Percentiles rank a stretch among this genome's conserved stretches.
Evolutionary conservation across 2,329 filamentous ascomycete genomes (phyloP).

Genomic region (Diaporthe capsici): DNA sequence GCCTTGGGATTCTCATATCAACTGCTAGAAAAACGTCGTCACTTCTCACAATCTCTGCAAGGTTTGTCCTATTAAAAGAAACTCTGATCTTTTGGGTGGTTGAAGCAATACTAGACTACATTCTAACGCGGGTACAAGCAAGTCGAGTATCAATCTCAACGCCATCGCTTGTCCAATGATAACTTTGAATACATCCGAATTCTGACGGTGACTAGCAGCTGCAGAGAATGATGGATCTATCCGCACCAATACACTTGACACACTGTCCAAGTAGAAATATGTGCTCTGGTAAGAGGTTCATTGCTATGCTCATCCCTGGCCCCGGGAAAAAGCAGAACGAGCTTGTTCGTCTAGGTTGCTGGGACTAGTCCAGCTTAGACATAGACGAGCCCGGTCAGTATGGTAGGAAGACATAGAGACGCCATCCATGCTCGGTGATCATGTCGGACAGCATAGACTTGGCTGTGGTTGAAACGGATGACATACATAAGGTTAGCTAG

Average conservation of each 20-base stretch:
- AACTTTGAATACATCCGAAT: not conserved
- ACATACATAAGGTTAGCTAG: no score
- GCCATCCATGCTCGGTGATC: not conserved
- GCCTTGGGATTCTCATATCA: not conserved
- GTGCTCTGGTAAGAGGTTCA: not conserved
- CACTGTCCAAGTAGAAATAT: not conserved
- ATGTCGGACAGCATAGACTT: not conserved
- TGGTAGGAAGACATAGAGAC: not conserved
- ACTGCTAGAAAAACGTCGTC: not conserved
- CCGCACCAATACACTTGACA: not conserved
- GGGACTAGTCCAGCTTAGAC: not conserved
- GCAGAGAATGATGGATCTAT: not conserved
- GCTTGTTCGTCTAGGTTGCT: not conserved
- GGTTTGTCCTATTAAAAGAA: no score
- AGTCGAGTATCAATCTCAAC: not conserved
- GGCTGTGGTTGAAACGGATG: not conserved
- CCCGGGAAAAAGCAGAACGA: not conserved
- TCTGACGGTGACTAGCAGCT: not conserved
- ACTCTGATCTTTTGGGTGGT: not conserved
- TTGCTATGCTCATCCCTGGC: not conserved
- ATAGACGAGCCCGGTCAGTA: not conserved
- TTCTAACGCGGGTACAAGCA: not conserved
- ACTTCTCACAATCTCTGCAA: not conserved
- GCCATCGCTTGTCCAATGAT: not conserved
- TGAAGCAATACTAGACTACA: not conserved